Base-by-base conservation (phyloP, 2,329 filamentous ascomycete genomes). In the Botrytis squamosa region DNA sequence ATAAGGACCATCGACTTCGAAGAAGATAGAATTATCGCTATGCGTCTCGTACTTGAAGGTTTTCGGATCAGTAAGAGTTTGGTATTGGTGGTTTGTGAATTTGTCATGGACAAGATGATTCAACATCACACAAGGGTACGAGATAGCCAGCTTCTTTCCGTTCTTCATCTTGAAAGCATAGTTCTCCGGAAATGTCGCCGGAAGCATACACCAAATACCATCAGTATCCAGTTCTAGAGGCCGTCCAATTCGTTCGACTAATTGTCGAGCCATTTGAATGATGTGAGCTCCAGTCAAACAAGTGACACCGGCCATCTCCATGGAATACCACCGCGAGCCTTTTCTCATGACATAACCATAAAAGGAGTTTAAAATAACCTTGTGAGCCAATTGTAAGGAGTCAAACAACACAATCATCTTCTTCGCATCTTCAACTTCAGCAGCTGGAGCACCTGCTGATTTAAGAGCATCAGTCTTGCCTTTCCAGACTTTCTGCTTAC, bases 301-400 rank as follows among this genome's bases (percentile, higher is more conserved):
- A 60, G 96, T 99, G 7, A 99, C 96, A 78, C 96, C 96, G 25
- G 97, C 96, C 96, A 99, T 99, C 82, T 99, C 96, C 88, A 99
- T 91, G 29, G 96, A 99, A 82, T 99, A 99, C 96, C 96, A 99
- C 72, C 96, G 90, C 55, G 96, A 99, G 49, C 96, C 96, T 82
- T 99, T 99, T 85, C 96, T 89, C 96, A 99, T 99, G 82, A 98
- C 96, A 81, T 99, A 99, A 76, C 96, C 96, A 79, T 99, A 99
- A 85, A 99, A 99, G 73, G 94, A 97, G 85, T 99, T 99, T 72
- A 99, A 83, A 87, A 99, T 99, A 84, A 99, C 96, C 82, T 99
- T 99, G 86, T 99, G 96, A 0, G 96, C 96, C 79, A 99, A 86
- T 82, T 99, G 97, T 74, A 99, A 86, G 0, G 96, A 99, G 82